Conservation (phyloP, 805 yeast genomes). For the Pichia paraexigua region DNA sequence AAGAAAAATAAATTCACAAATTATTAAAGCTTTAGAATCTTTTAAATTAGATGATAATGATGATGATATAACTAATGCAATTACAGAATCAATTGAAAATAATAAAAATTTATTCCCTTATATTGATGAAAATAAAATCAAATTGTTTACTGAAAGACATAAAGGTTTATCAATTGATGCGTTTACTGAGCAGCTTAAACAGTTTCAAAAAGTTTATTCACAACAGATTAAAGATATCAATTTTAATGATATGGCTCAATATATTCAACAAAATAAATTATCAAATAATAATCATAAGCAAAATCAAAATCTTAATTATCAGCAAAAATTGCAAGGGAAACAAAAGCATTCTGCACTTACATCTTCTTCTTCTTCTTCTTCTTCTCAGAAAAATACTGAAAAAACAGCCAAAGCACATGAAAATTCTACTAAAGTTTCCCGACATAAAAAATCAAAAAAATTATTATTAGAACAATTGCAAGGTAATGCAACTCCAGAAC, state of each 20-base stretch:
- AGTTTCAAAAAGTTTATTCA: constrained; percentile 1
- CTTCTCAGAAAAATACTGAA: not conserved
- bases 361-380: not conserved
- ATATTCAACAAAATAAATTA: not conserved
- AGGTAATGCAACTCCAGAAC: constrained; percentile 1
- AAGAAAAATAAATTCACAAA: constrained; percentile 16
- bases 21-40: constrained; percentile 19
- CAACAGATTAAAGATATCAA: constrained; percentile 1
- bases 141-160: not conserved
- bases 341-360: too few relatives aligned
- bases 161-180: not conserved
- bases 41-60: constrained; percentile 16
- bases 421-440: not conserved
- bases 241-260: not conserved
- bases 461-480: not conserved
- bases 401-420: not conserved
- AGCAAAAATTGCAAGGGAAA: not conserved
- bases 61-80: constrained; percentile 16
- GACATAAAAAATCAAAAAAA: not conserved
- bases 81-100: constrained; percentile 14
- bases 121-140: not conserved
- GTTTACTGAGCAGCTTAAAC: not conserved
- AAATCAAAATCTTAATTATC: not conserved
- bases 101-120: constrained; percentile 5
- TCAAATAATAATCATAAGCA: not conserved